These are phyloP conservation scores for Sherardia arvensis DNA, from an alignment of 257 asterid genomes.

Conservation along the genomic window DNA sequence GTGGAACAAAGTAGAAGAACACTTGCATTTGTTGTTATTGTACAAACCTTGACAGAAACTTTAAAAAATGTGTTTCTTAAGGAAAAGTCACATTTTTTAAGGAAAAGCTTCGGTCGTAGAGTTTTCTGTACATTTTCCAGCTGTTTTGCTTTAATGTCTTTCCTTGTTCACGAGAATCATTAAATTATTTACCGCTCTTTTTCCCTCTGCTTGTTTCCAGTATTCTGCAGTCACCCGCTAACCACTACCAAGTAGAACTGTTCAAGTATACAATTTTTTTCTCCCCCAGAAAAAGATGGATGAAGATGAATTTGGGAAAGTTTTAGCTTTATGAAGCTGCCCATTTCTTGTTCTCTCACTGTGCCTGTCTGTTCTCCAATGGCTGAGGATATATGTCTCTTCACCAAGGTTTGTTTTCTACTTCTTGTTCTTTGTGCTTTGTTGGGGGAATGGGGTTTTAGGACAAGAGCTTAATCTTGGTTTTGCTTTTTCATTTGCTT, in stretches of 20 bases:
- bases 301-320: constrained; percentile 21
- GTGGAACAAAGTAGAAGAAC: not conserved
- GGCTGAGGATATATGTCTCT: constrained; percentile 72
- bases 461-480: not conserved
- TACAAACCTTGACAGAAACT: not conserved
- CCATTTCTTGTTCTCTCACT: constrained; percentile 21
- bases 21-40: not conserved
- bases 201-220: not conserved
- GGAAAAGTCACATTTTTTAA: not conserved
- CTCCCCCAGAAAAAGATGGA: not conserved
- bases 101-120: constrained; percentile 6
- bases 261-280: not conserved
- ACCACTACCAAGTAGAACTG: not conserved
- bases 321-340: constrained; percentile 23
- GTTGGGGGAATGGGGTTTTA: not conserved
- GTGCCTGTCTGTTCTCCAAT: constrained; percentile 31
- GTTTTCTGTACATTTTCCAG: constrained; percentile 16
- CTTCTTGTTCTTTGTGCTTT: not conserved
- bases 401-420: constrained; percentile 60
- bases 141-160: constrained; percentile 32
- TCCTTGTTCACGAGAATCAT: constrained; percentile 38
- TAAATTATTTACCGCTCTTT: constrained; percentile 2
- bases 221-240: not conserved
- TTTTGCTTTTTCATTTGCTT: not conserved
- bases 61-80: not conserved